Base-by-base conservation (phyloP, 2,329 filamentous ascomycete species). In the Fonsecaea nubica region DNA sequence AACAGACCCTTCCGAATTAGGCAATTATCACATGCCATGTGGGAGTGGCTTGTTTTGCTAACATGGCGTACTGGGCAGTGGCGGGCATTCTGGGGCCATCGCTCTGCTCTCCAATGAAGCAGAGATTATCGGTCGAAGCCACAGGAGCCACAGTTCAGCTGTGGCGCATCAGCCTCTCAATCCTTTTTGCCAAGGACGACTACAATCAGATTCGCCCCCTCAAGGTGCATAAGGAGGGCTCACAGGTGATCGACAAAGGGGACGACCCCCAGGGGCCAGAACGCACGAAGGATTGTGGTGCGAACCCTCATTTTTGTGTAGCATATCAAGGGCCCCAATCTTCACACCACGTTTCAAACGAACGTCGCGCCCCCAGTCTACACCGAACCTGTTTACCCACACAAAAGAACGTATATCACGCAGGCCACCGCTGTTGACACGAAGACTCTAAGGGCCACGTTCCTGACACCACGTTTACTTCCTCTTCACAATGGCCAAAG, bases 401-500 rank as follows among this genome's bases (percentile, higher is more conserved):
- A 48, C 42, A 6, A 12, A 21, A 21, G 21, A 13, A 25, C 18
- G 6, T 30, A 50, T 30, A 50, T 48, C 38, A 45, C 38, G 8
- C 25, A 45, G 42, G 15, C n/a, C 57, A 59, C 50, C 42, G 33
- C 33, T 30, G 10, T 10, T 21, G 21, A 50, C 18, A 30, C 45
- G 21, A 50, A 13, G 21, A 9, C n/a, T 4, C 9, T 30, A n/a
- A n/a, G 45, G 3, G n/a, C 53, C 4, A n/a, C 53, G 7, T 33
- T 55, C n/a, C 30, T 33, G 25, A 54, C 10, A 15, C 21, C 8
- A 3, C 30, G 33, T 21, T 6, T 18, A 10, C 4, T 5, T 33
- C 30, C 30, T 15, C 13, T n/a, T 18, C 45, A 12, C 15, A 18
- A 73, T 73, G 72, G 63, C 71, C 21, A 71, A 72, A 61, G 48